phyloP scores from a whole-genome alignment of 2,329 filamentous ascomycete genomes.

The Calonectria montana region DNA sequence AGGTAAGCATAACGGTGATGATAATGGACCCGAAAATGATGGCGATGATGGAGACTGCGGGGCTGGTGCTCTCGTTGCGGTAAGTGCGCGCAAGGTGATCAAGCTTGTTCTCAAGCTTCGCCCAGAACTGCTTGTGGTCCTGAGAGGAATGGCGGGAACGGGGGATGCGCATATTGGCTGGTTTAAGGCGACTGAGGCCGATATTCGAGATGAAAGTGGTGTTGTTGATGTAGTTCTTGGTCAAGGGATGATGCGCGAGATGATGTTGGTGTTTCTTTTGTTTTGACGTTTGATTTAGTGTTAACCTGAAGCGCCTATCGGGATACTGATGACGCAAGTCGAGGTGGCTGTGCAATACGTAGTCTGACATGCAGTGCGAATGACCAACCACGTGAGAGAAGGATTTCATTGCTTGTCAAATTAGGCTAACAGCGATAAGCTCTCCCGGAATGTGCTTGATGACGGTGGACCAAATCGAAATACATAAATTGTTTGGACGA shows the following conservation, averaged over 20 bases:
- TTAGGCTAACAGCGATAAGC: too few species aligned
- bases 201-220: neutral
- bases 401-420: too few species aligned
- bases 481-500: too few species aligned
- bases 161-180: neutral
- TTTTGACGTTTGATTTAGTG: neutral
- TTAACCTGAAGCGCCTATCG: neutral
- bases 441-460: too few species aligned
- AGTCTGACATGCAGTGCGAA: too few species aligned
- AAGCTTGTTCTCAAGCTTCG: neutral
- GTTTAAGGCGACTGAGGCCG: neutral
- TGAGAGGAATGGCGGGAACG: neutral
- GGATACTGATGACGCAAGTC: neutral
- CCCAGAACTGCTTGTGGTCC: neutral
- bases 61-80: neutral
- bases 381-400: too few species aligned
- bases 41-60: neutral
- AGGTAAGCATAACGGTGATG: neutral
- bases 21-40: neutral
- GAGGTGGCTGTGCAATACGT: neutral
- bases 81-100: neutral
- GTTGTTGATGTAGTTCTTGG: neutral
- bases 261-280: neutral
- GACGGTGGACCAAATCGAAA: too few species aligned
- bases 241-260: neutral